phyloP scores from a whole-genome alignment of 768 basidiomycete genomes.

The Collybiopsis luxurians region DNA sequence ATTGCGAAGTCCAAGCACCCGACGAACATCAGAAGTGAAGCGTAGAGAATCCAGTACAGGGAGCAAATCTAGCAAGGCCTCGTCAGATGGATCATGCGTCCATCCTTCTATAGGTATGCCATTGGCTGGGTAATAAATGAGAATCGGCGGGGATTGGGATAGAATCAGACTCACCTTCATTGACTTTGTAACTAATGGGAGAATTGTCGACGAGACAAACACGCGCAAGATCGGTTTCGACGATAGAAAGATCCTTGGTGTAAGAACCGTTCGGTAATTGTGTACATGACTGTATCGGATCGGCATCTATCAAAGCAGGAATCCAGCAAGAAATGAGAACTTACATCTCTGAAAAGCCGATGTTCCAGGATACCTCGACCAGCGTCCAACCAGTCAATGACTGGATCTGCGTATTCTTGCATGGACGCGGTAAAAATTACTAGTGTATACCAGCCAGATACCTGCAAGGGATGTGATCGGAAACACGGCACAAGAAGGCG shows the following conservation, averaged over 20 bases:
- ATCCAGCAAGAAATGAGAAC: constrained; percentile 28
- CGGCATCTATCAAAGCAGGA: not conserved
- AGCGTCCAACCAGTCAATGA: constrained; percentile 98
- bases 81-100: constrained; percentile 96
- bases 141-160: constrained; percentile 4
- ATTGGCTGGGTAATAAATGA: constrained; percentile 60
- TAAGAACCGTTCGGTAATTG: constrained; percentile 91
- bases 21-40: constrained; percentile 93
- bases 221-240: constrained; percentile 88
- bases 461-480: constrained; percentile 45
- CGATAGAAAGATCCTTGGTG: constrained; percentile 85
- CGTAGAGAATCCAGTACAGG: constrained; percentile 95
- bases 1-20: constrained; percentile 72
- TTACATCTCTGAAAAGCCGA: constrained; percentile 87
- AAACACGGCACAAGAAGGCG: constrained; percentile 16
- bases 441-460: constrained; percentile 97
- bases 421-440: constrained; percentile 99
- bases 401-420: constrained; percentile 99
- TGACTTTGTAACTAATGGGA: constrained; percentile 86
- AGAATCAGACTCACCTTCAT: constrained; percentile 67
- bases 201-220: constrained; percentile 97
- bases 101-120: constrained; percentile 99
- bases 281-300: constrained; percentile 73
- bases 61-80: constrained; percentile 91
- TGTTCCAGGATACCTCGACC: constrained; percentile 87